Evolutionary conservation across 2,329 filamentous ascomycete species (phyloP), one percentile per base, ranked within the genome.

Genomic region (Mycogone perniciosa): DNA sequence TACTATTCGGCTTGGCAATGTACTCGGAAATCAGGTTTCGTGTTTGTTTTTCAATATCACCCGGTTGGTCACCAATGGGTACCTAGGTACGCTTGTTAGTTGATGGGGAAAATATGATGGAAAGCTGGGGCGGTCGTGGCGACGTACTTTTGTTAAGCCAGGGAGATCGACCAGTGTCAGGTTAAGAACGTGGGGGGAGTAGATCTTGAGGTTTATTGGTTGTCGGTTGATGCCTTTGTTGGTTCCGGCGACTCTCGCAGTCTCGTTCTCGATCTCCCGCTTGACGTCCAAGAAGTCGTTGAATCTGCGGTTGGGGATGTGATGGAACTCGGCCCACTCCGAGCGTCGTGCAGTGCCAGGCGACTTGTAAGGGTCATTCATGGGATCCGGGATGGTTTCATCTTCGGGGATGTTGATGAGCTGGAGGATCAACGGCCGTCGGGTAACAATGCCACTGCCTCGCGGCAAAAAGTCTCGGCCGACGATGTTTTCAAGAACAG

Each of bases 161-260:
- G 93, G 93, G 64, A 99, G 72, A 77, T 99, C 93, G 54, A 99
- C 93, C 62, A 99, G 76, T 2, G 93, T 99, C 71, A 99, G 76
- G 71, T 95, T 99, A 54, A 99, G 81, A 54, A 99, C 93, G 68
- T 96, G 87, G 27, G 93, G 91, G 42, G 93, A 97, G 75, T 96
- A 99, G 57, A 99, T 93, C 69, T 97, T 97, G 59, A 99, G 81
- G 72, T 99, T 97, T 70, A 99, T 99, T 53, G 93, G 90, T 67
- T 95, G 89, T 57, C 93, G 80, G 70, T 96, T 96, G 75, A 99
- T 99, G 63, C 93, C 93, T 73, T 97, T 97, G 75, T 99, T 99
- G 73, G 82, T 95, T 62, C 93, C 93, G 53, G 80, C 80, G 51
- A 99, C 95, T 62, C 93, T 84, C 53, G 89, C 84, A 20, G 95